Evolutionary conservation across 2,329 filamentous ascomycete species (phyloP).

Genomic region (Fusarium cicatricum): DNA sequence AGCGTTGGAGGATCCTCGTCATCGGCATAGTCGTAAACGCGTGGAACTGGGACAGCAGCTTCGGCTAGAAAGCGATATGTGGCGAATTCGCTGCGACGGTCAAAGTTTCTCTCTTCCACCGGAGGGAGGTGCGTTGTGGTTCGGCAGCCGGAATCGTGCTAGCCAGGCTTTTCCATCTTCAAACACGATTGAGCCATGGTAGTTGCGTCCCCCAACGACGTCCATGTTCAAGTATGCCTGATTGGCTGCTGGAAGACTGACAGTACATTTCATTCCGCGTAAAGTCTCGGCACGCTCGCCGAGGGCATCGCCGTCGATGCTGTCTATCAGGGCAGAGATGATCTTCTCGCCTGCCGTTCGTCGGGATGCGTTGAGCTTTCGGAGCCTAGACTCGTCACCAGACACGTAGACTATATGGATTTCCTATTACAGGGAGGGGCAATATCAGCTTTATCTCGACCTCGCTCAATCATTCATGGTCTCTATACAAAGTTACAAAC

Average conservation of each 20-base stretch:
- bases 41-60: slow-evolving; percentile 20
- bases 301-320: slow-evolving; percentile 23
- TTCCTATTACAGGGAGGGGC: slow-evolving; percentile 13
- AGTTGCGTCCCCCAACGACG: slow-evolving; percentile 20
- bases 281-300: slow-evolving; percentile 22
- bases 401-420: slow-evolving; percentile 15
- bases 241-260: slow-evolving; percentile 19
- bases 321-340: slow-evolving; percentile 25
- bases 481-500: slow-evolving; percentile 22
- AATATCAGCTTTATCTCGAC: slow-evolving; percentile 12
- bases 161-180: slow-evolving; percentile 25
- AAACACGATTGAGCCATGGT: slow-evolving; percentile 23
- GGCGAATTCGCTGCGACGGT: slow-evolving; percentile 23
- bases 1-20: slow-evolving; percentile 18
- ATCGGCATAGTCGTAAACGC: slow-evolving; percentile 23
- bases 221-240: slow-evolving; percentile 24
- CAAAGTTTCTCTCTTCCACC: slow-evolving; percentile 24
- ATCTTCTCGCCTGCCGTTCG: slow-evolving; percentile 25
- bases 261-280: slow-evolving; percentile 19
- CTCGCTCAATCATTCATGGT: slow-evolving; percentile 16
- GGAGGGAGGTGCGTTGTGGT: slow-evolving; percentile 25
- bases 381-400: slow-evolving; percentile 18
- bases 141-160: slow-evolving; percentile 27
- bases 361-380: slow-evolving; percentile 23
- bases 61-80: slow-evolving; percentile 20